A percentile compares a stretch with the other conserved stretches of the same genome.
These are phyloP conservation scores for Adansonia grandidieri DNA, from an alignment of 441 rosid species.

Conservation along the genomic window DNA sequence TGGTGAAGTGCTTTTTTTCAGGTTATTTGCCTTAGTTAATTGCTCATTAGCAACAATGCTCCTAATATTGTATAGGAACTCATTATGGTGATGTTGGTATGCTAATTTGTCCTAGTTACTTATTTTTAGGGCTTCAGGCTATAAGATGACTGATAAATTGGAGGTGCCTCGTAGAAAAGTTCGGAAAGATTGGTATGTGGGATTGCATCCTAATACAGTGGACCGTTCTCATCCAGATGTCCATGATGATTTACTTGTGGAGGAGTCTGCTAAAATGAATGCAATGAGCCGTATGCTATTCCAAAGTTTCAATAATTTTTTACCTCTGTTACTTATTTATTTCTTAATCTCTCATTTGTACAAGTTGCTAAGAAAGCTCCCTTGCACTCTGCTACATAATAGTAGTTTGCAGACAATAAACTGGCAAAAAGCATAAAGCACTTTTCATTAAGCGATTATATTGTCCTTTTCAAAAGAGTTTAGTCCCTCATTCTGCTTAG, in stretches of 20 bases:
- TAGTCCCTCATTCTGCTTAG: conserved; percentile 14
- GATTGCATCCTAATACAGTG: conserved; percentile 82
- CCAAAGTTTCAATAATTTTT: conserved; percentile 15
- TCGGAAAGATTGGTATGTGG: conserved; percentile 89
- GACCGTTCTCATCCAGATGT: conserved; percentile 97
- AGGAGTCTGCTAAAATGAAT: conserved; percentile 60
- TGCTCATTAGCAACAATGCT: background rate
- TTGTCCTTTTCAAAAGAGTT: background rate
- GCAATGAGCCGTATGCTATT: conserved; percentile 57
- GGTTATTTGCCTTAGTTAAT: conserved; percentile 46
- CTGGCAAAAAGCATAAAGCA: background rate
- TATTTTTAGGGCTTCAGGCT: conserved; percentile 83
- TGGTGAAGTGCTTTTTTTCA: conserved; percentile 93
- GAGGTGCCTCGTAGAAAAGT: conserved; percentile 90
- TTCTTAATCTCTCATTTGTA: conserved; percentile 7
- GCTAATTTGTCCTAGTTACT: conserved; percentile 18
- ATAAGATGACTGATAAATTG: conserved; percentile 91
- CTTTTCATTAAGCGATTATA: background rate
- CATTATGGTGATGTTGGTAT: conserved; percentile 11
- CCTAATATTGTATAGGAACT: conserved; percentile 13
- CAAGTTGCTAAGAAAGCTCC: conserved; percentile 20
- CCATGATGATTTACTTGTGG: conserved; percentile 65
- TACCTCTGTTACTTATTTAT: background rate
- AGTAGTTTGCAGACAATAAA: background rate
- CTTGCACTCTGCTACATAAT: background rate